Base-by-base conservation (phyloP, 495 filamentous ascomycete genomes). In the Xylaria scruposa region DNA sequence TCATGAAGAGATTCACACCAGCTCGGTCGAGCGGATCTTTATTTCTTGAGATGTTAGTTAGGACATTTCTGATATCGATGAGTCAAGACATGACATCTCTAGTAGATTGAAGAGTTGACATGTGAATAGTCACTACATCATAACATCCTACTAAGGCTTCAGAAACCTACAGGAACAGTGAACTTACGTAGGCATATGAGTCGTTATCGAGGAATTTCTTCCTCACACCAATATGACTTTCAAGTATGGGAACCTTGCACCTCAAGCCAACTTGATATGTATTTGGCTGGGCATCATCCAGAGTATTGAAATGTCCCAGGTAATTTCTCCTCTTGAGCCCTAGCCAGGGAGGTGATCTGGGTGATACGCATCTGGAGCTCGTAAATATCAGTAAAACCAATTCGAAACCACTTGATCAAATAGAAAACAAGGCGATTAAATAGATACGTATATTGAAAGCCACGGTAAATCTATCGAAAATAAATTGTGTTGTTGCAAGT, bases 81-180 rank as follows among this genome's bases (percentile, higher is more conserved):
- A 53, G 46, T 67, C 15, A 29, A 40, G n/a, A 2, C 21, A 10
- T 40, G 31, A 40, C 17, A 42, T 21, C 8, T 4, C 19, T 10
- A 31, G 17, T 67, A 42, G 5, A 13, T 15, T 2, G n/a, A 40
- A 2, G 0, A 15, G 13, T 21, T 53, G 33, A 19, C 9, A 53
- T 40, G 64, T 51, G 63, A 6, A 51, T 51, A 66, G 5, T 2
- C 12, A 66, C 29, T 47, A 53, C 29, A 40, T 53, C 63, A 49
- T 49, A n/a, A n/a, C n/a, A n/a, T 65, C 36, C 29, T 19, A 36
- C 42, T 19, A 29, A 33, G 21, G 29, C 21, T 51, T n/a, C 6
- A n/a, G 9, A 66, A 51, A 13, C 42, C 15, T 49, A 29, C 1
- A 21, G 26, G 12, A 7, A 66, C 3, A 21, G 36, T 6, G 2